phyloP scores from a whole-genome alignment of 441 rosid genomes.

The Sinapis alba region DNA sequence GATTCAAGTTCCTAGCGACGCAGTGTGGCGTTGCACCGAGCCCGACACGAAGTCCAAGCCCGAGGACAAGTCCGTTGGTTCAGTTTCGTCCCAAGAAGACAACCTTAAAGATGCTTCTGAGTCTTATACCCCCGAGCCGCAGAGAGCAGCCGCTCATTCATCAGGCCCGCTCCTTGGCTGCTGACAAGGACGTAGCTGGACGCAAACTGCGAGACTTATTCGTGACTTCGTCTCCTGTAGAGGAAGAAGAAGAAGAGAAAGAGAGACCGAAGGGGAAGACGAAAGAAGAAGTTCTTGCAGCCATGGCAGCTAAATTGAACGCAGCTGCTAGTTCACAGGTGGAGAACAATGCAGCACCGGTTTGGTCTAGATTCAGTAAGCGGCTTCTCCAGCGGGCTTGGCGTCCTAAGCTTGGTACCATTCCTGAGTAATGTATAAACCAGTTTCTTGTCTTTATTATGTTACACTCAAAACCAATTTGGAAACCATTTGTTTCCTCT shows the following conservation, averaged over 20 bases:
- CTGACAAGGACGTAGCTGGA: constrained; percentile 28
- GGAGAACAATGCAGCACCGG: constrained; percentile 48
- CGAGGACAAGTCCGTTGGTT: constrained; percentile 67
- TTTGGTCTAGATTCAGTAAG: constrained; percentile 70
- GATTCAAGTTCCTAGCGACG: constrained; percentile 77
- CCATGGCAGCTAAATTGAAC: constrained; percentile 37
- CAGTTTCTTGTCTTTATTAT: constrained; percentile 10
- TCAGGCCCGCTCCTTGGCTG: constrained; percentile 11
- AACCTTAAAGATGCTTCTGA: constrained; percentile 71
- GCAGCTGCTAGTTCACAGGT: constrained; percentile 20
- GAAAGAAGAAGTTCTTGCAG: constrained; percentile 45
- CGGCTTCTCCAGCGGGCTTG: constrained; percentile 66
- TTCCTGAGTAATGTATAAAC: constrained; percentile 52
- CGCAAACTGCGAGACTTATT: constrained; percentile 68
- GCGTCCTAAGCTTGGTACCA: constrained; percentile 76
- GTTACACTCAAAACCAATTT: background rate
- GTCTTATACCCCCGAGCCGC: constrained; percentile 47
- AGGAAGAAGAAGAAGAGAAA: constrained; percentile 34
- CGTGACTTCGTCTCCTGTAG: constrained; percentile 45
- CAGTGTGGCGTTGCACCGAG: constrained; percentile 78
- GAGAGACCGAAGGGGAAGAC: constrained; percentile 31
- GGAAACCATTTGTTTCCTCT: constrained; percentile 26
- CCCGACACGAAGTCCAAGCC: constrained; percentile 70
- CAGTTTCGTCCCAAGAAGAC: constrained; percentile 66
- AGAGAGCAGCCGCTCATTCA: constrained; percentile 35